Conservation (phyloP, 768 basidiomycete genomes). For the Mycena albidolilacea region DNA sequence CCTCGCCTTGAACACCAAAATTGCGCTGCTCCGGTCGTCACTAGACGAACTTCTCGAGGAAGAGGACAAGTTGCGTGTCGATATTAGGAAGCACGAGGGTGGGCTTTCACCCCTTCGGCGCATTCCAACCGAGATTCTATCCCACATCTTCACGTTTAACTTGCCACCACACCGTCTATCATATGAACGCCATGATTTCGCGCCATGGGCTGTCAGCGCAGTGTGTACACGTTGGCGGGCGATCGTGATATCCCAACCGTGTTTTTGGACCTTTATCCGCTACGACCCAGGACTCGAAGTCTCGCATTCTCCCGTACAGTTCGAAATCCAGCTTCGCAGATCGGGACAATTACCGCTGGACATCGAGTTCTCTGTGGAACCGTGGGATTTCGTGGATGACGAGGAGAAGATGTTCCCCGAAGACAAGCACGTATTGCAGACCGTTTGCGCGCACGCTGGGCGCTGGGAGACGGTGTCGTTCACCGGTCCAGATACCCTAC, state of each 20-base stretch:
- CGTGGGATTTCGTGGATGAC: neutral
- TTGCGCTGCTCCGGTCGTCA: neutral
- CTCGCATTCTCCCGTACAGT: neutral
- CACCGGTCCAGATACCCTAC: neutral
- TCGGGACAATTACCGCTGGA: neutral
- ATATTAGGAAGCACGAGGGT: neutral
- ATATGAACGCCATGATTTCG: neutral
- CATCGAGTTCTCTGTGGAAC: neutral
- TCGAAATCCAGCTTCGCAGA: neutral
- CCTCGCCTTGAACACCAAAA: neutral
- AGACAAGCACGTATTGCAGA: neutral
- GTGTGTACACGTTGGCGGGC: neutral
- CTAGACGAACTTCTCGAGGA: neutral
- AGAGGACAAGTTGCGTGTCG: neutral
- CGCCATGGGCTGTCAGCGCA: slow-evolving; percentile 2
- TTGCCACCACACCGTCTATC: neutral
- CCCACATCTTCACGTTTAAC: neutral
- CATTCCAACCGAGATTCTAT: neutral
- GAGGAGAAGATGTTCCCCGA: neutral
- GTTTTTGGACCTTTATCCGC: neutral
- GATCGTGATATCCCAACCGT: neutral
- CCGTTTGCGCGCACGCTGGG: neutral
- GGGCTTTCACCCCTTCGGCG: neutral
- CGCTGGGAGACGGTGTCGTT: neutral
- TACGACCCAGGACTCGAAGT: neutral